Base-by-base conservation (phyloP, 2,329 filamentous ascomycete species). In the Ambrosiella beaveri region DNA sequence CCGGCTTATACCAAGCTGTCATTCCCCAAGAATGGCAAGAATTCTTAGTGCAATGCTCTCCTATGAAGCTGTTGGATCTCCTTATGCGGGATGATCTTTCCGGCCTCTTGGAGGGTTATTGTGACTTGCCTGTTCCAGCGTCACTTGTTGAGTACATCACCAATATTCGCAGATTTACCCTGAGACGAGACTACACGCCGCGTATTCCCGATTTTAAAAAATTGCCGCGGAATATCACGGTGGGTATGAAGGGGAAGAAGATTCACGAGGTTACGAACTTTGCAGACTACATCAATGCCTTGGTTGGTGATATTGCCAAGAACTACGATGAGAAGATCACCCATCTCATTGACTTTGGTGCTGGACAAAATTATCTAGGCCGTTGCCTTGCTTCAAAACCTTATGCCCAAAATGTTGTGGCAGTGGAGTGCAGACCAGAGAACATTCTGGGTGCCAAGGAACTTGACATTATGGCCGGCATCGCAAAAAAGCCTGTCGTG, bases 211-310 rank as follows among this genome's bases (percentile, higher is more conserved):
- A 75, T 58, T 71, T 78, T 58, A 74, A 79, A 4, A 74, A 76
- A 63, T 68, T 95, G 19, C 81, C 88, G 1, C 78, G 81, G 54
- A 78, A 84, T 63, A 79, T 95, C 13, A 80, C 86, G 0, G 79
- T 95, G 12, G 93, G 93, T 3, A 98, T 98, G 93, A 95, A 88
- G 62, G 80, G 85, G 15, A 98, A 98, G 69, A 98, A 98, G 70
- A 77, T 88, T 1, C 93, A 98, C 66, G 93, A 98, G 71, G 93
- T 97, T 38, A 79, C 82, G 61, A 82, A 93, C 66, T 96, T 97
- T 66, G 86, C 91, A n/a, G 79, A 79, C 62, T 97, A 91, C 65
- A 80, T 97, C 56, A 78, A 88, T 54, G 66, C 71, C 2, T 71
- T 84, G 8, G 75, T 79, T 0, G 70, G 71, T 57, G 75, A 78